phyloP scores from a whole-genome alignment of 2,329 filamentous ascomycete genomes.

The Penicillium sp. region DNA sequence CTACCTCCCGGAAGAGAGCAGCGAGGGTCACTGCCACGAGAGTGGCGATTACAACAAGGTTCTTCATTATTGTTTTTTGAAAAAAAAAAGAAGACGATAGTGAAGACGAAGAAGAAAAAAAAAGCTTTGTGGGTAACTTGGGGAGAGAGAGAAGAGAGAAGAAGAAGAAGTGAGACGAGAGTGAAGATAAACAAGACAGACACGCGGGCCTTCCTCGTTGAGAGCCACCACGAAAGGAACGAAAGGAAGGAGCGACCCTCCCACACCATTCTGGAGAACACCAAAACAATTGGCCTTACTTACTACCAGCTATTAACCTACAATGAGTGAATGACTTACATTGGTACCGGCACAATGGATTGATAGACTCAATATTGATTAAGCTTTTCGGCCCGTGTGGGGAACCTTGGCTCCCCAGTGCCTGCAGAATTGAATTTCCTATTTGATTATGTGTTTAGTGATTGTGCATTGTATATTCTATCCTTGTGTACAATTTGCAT shows the following conservation, averaged over 20 bases:
- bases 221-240: background rate
- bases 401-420: background rate
- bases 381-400: constrained; percentile 12
- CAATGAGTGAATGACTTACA: background rate
- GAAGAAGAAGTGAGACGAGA: background rate
- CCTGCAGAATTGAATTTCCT: background rate
- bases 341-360: background rate
- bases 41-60: no score
- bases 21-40: no score
- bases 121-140: background rate
- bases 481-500: background rate
- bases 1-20: no score
- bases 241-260: background rate
- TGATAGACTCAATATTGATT: background rate
- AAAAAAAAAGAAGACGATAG: no score
- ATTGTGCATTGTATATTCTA: background rate
- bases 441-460: background rate
- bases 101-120: background rate
- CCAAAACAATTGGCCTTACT: background rate
- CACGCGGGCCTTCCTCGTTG: constrained; percentile 1
- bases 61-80: no score
- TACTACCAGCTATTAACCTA: background rate
- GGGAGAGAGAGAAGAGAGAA: background rate
- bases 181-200: background rate
- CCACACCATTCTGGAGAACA: background rate